These are phyloP conservation scores for Sanghuangporus sanghuang DNA, from an alignment of 1,284 basidiomycete species.

Conservation along the genomic window DNA sequence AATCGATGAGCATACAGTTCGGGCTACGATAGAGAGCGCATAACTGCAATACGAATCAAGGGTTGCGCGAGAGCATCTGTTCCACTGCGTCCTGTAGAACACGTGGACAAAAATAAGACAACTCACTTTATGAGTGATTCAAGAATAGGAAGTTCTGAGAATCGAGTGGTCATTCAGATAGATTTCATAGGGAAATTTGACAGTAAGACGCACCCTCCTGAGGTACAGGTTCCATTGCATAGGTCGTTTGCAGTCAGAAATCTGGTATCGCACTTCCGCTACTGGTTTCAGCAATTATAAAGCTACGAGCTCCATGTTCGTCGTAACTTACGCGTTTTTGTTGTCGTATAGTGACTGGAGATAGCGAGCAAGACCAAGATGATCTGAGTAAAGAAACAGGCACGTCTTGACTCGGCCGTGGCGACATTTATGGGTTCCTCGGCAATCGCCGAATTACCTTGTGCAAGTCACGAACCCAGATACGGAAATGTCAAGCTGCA, in stretches of 20 bases:
- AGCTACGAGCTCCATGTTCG: neutral
- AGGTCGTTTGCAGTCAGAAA: conserved; percentile 30
- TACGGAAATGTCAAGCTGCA: neutral
- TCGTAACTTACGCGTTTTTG: neutral
- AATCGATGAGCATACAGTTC: conserved; percentile 24
- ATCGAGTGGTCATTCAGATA: conserved; percentile 22
- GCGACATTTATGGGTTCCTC: neutral
- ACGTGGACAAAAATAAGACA: conserved; percentile 6
- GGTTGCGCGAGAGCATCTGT: neutral
- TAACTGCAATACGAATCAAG: neutral
- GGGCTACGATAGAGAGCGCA: neutral
- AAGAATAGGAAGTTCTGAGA: conserved; percentile 84
- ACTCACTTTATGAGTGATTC: conserved; percentile 89
- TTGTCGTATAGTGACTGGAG: neutral
- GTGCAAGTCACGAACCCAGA: neutral
- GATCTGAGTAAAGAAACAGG: neutral
- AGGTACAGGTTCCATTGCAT: conserved; percentile 53
- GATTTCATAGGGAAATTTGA: conserved; percentile 2
- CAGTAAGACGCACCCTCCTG: conserved; percentile 57
- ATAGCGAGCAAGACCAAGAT: neutral
- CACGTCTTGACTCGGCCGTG: neutral
- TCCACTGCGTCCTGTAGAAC: conserved; percentile 2
- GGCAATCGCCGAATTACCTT: neutral
- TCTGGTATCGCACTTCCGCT: neutral
- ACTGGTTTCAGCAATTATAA: neutral